Base-by-base conservation (phyloP, 2,329 filamentous ascomycete species). In the Cercospora sesami region DNA sequence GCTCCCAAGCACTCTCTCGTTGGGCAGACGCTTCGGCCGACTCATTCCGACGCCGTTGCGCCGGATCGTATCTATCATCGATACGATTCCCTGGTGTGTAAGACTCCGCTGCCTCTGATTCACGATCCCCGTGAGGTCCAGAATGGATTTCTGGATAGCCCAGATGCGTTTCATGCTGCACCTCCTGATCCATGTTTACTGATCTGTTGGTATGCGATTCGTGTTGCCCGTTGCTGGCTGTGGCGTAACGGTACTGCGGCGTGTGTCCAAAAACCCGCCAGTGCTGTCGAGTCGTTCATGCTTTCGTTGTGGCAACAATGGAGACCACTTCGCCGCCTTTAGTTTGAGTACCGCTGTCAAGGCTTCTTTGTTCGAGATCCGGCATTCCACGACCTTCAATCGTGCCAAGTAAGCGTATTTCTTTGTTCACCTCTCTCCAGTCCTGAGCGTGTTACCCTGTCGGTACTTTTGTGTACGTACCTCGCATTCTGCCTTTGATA, bases 71-170 rank as follows among this genome's bases (percentile, higher is more conserved):
- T 18, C 53, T 63, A 18, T 63, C 61, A 31, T 63, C 61, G n/a
- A 51, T 18, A 21, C 36, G 21, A 53, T 36, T 21, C 4, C 28
- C 45, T 7, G 45, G 60, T 10, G 48, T 12, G 4, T 23, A 39
- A 9, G 60, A n/a, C 2, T 42, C 28, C 8, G 14, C 39, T 23
- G 53, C 45, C 18, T 63, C 28, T 12, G 60, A 42, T 21, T n/a
- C 28, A n/a, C 45, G 45, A 14, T 63, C 60, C 10, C 36, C 28
- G 8, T 2, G 42, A 14, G n/a, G 45, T 16, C n/a, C 60, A 26
- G 36, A 18, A 36, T 55, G 53, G 26, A 55, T 18, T 36, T 55
- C 61, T n/a, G 61, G 21, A 48, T 55, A 39, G 61, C 61, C 53
- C 7, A 63, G 31, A 23, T 63, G 26, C 26, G 7, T 55, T 5